phyloP scores from a whole-genome alignment of 306 rosid species.

The Cercis canadensis region DNA sequence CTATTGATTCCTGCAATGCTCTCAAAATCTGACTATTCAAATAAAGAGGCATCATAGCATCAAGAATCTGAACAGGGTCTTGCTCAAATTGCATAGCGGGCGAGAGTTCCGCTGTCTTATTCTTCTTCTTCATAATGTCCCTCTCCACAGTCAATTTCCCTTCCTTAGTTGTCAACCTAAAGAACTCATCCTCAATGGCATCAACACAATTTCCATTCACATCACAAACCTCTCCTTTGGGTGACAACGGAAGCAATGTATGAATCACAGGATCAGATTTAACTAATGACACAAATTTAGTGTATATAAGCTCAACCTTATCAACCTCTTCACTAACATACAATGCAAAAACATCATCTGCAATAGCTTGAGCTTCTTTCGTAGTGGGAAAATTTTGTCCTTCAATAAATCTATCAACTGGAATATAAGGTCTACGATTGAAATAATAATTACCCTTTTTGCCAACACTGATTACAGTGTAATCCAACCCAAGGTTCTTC shows the following conservation, averaged over 20 bases:
- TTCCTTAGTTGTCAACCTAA: slow-evolving; percentile 66
- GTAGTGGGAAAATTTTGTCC: slow-evolving; percentile 53
- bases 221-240: slow-evolving; percentile 51
- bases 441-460: slow-evolving; percentile 72
- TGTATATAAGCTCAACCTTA: slow-evolving; percentile 74
- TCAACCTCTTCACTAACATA: slow-evolving; percentile 82
- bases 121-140: slow-evolving; percentile 38
- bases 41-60: slow-evolving; percentile 89
- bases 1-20: slow-evolving; percentile 79
- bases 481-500: slow-evolving; percentile 51
- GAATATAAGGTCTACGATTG: slow-evolving; percentile 32
- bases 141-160: slow-evolving; percentile 71
- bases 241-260: slow-evolving; percentile 70
- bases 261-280: slow-evolving; percentile 71
- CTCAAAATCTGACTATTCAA: slow-evolving; percentile 75
- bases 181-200: slow-evolving; percentile 67
- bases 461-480: slow-evolving; percentile 70
- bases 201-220: slow-evolving; percentile 63
- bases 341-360: slow-evolving; percentile 74
- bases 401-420: slow-evolving; percentile 58
- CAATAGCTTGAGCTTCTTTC: slow-evolving; percentile 74
- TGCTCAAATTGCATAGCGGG: slow-evolving; percentile 78
- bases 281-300: slow-evolving; percentile 67
- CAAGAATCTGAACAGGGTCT: slow-evolving; percentile 83
- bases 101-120: slow-evolving; percentile 32